phyloP scores from a whole-genome alignment of 1,284 basidiomycete genomes.

The Volvariella surrecta region DNA sequence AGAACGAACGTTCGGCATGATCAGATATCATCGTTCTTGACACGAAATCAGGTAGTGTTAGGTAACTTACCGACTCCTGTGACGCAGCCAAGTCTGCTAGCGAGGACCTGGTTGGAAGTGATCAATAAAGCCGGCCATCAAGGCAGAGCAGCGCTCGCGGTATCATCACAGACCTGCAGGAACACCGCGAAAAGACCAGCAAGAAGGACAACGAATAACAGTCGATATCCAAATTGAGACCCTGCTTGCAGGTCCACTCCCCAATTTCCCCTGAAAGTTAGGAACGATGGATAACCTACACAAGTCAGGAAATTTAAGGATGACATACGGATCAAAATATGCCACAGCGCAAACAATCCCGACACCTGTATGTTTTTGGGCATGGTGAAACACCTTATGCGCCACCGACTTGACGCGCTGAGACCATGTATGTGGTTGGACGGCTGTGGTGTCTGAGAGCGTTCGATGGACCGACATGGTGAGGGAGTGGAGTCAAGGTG shows the following conservation, averaged over 20 bases:
- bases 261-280: constrained; percentile 55
- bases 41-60: background rate
- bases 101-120: constrained; percentile 35
- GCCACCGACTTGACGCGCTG: constrained; percentile 18
- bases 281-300: constrained; percentile 1
- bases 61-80: constrained; percentile 51
- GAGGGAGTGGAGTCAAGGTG: constrained; percentile 15
- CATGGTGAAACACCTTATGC: constrained; percentile 29
- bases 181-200: constrained; percentile 80
- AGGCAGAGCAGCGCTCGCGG: constrained; percentile 1
- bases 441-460: constrained; percentile 4
- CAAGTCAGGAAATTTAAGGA: constrained; percentile 1
- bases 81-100: constrained; percentile 58
- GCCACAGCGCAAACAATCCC: constrained; percentile 54
- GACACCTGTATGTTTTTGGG: constrained; percentile 46
- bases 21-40: background rate
- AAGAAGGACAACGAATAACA: constrained; percentile 81
- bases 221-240: constrained; percentile 72
- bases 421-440: constrained; percentile 6
- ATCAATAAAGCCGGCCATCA: constrained; percentile 3
- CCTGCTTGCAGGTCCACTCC: constrained; percentile 71
- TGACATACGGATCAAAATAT: constrained; percentile 56
- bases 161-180: constrained; percentile 45
- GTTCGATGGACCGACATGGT: constrained; percentile 7
- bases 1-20: background rate